Base-by-base conservation (phyloP, 1,284 basidiomycete species). In the Leccinum angustisporum region DNA sequence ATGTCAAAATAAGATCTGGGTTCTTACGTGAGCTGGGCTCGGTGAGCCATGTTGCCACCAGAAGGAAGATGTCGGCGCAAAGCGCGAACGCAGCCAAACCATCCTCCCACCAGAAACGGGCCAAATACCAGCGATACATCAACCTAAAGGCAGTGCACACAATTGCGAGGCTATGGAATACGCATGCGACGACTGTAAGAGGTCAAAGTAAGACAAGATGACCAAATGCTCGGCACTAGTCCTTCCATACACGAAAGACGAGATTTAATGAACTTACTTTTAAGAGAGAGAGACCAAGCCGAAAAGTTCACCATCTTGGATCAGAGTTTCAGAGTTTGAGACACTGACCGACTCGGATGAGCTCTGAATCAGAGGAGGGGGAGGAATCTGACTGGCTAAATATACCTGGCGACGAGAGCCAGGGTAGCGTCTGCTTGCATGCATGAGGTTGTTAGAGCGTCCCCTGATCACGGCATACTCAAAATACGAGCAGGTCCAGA, bases 41-140 rank as follows among this genome's bases (percentile, higher is more conserved):
- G 3, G 62, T 30, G 3, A 71, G 25, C 52, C 33, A 55, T 13
- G 59, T 48, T 3, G 56, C 33, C 6, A 54, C 56, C 4, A 74
- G 46, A 59, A 67, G 71, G 8, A 59, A 0, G 5, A 62, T 27
- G 3, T 75, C 72, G 8, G 38, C 43, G 25, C 11, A 52, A 18
- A 75, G 68, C 11, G 72, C 72, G 2, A 75, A 53, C 13, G 54
- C 54, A 4, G 68, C 72, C 61, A 60, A 72, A 3, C 56, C 62
- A 27, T 71, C 73, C 51, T 75, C 70, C 70, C 73, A 71, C 70
- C 72, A 72, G 18, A 74, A 68, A 30, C 43, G 52, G 2, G 54
- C 38, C 43, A 52, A 68, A 30, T 61, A 56, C 61, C 59, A 62
- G 46, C 72, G 67, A 43, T 72, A 66, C 10, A 13, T 1, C n/a